Base-by-base conservation (phyloP, 768 basidiomycete genomes). In the Boletus fagicola region DNA sequence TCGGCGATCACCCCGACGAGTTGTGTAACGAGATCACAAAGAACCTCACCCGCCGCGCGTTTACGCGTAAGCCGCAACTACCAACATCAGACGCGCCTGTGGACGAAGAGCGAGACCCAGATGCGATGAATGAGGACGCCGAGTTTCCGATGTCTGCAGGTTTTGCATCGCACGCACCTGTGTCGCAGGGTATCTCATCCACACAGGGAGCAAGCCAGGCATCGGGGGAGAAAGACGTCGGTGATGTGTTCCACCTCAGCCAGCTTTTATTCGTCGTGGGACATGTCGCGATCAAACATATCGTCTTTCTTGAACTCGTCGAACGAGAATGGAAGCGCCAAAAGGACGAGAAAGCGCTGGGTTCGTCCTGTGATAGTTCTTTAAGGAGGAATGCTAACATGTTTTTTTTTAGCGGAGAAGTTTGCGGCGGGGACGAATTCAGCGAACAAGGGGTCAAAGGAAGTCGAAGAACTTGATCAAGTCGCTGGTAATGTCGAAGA, bases 401-500 rank as follows among this genome's bases (percentile, higher is more conserved):
- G 9, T 5, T 12, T 53, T 51, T 16, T 22, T 39, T 42, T 1
- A 85, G 86, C 82, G 65, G 89, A 86, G 49, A 92, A 90, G 67
- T 77, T 78, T 12, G 78, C 76, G 1, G 75, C 72, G 24, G 75
- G 71, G 16, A 64, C 30, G 67, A 77, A 66, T 54, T 69, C 72
- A 35, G 65, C 72, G 26, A 70, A 72, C 62, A 76, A 75, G 28
- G 69, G 72, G 9, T 72, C 81, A 36, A 91, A 85, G 57, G 83
- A 84, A 11, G 58, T 79, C 57, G 94, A 97, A 67, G 97, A 99
- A 68, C 84, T 98, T 0, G 97, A 99, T 62, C 94, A 96, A 65
- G 96, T 98, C 11, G 94, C 90, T 9, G 97, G 97, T 7, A 96
- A 95, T 66, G 94, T 94, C 5, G 97, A 99, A 71, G 97, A 99